Evolutionary conservation across 2,329 filamentous ascomycete species (phyloP).

Genomic region (Cladosporium sphaerospermum): DNA sequence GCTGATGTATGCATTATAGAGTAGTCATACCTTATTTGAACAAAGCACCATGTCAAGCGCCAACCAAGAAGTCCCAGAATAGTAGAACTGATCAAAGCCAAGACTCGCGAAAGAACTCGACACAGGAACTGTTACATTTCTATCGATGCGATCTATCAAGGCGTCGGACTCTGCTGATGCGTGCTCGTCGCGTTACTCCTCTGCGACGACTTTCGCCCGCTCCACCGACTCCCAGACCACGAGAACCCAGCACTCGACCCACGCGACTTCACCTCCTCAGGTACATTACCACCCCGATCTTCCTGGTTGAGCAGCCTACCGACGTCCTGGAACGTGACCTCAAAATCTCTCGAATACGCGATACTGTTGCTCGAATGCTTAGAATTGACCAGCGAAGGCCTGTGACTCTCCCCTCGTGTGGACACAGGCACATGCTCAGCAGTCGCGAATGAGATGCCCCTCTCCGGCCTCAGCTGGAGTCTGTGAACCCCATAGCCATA

Average conservation of each 20-base stretch:
- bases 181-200: slow-evolving; percentile 2
- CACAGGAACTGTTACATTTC: too few species aligned
- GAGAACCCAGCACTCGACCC: background rate
- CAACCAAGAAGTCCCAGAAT: background rate
- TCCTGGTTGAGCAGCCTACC: background rate
- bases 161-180: background rate
- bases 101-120: too few species aligned
- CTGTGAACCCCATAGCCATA: background rate
- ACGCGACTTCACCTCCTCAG: background rate
- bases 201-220: slow-evolving; percentile 4
- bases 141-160: background rate
- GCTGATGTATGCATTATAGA: background rate
- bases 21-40: background rate
- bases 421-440: slow-evolving; percentile 1
- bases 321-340: slow-evolving; percentile 6
- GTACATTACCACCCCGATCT: background rate
- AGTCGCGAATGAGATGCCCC: background rate
- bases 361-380: slow-evolving; percentile 6
- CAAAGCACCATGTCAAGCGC: background rate
- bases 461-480: background rate
- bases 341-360: slow-evolving; percentile 5
- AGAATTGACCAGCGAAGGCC: background rate
- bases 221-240: background rate
- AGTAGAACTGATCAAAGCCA: background rate
- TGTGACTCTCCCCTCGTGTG: background rate